Evolutionary conservation across 73 alveolate genomes (phyloP), one percentile per base, ranked within the genome.

Genomic region (Effrenium voratum): DNA sequence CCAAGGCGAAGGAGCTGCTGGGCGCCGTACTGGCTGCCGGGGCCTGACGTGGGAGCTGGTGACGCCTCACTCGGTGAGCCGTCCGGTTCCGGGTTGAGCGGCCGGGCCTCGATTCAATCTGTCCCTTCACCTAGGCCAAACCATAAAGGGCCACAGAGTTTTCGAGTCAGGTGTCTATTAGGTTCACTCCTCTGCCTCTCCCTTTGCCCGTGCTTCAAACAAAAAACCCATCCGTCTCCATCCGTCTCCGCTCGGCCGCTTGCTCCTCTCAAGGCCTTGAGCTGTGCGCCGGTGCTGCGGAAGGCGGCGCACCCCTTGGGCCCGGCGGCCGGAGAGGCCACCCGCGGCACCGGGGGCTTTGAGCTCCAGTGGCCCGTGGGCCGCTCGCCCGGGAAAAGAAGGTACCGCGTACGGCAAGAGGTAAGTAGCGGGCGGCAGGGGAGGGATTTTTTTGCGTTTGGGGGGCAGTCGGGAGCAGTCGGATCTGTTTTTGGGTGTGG

Each of bases 261-360:
- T 30, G 73, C 32, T 19, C 46, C 47, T 76, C 66, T n/a, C 41
- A 44, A 77, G 95, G 95, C 68, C 70, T 66, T 87, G 95, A 87
- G 63, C 47, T 49, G 50, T 26, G 83, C 95, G 5, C 95, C 82
- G 66, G 46, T 87, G 68, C 95, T 87, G 49, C 70, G 63, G 40
- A 66, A 83, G 3, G 57, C 98, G 5, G 91, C 98, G 41, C 98
- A 91, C 45, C 98, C 98, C 19, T 5, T n/a, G 55, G 90, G 91
- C 59, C 30, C 13, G 36, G 60, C 72, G 34, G 98, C 98, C 1
- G 88, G 40, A 28, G 98, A 91, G 34, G 60, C 52, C 38, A 41
- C 79, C 6, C 98, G 98, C 32, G 90, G 87, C 59, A 91, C 79
- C 45, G 98, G 98, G 34, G 98, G 98, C 84, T 91, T 91, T 49